Percentiles rank a stretch among this genome's conserved stretches.
Evolutionary conservation across 2,329 filamentous ascomycete species (phyloP).

Genomic region (Phialophora macrospora): DNA sequence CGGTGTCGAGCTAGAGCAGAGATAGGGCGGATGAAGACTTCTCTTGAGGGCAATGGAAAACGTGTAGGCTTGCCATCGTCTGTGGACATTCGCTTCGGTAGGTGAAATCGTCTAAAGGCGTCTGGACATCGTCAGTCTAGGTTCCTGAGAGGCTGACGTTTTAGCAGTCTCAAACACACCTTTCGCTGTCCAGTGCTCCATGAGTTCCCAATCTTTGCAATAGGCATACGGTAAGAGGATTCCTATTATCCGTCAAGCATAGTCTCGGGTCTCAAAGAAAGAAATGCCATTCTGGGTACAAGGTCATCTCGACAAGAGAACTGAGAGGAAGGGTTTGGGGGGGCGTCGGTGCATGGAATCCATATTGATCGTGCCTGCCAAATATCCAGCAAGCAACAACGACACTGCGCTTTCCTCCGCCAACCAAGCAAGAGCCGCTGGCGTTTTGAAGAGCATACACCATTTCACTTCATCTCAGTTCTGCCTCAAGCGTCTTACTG

Average conservation of each 20-base stretch:
- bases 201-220: constrained; percentile 10
- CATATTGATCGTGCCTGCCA: neutral
- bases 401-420: neutral
- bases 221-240: constrained; percentile 14
- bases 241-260: constrained; percentile 14
- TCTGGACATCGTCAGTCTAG: constrained; percentile 24
- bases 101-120: constrained; percentile 18
- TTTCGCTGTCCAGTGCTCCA: constrained; percentile 27
- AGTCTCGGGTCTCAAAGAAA: constrained; percentile 1
- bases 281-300: constrained; percentile 1
- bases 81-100: constrained; percentile 27
- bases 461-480: neutral
- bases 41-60: constrained; percentile 28
- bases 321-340: neutral
- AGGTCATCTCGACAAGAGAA: neutral
- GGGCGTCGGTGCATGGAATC: neutral
- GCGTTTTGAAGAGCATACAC: neutral
- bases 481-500: neutral
- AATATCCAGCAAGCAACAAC: neutral
- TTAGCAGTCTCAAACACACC: constrained; percentile 14
- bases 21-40: constrained; percentile 30
- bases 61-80: constrained; percentile 27
- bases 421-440: neutral
- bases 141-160: neutral
- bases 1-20: constrained; percentile 34